phyloP scores from a whole-genome alignment of 2,329 filamentous ascomycete species.

The Aureobasidium vineae region DNA sequence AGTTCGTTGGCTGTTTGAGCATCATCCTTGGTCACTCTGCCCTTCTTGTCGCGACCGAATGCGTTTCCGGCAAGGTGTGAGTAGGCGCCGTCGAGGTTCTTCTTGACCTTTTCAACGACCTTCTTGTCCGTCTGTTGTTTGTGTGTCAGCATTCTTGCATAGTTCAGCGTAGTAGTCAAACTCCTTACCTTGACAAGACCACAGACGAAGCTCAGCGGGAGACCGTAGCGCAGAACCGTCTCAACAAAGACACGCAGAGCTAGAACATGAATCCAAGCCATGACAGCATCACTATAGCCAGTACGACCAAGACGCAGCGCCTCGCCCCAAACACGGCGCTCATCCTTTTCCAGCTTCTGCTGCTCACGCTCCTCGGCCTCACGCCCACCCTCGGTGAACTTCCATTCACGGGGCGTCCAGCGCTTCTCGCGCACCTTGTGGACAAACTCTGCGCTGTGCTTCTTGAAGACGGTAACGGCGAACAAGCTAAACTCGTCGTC shows the following conservation, averaged over 20 bases:
- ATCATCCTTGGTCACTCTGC: slow-evolving; percentile 87
- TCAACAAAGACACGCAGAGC: slow-evolving; percentile 94
- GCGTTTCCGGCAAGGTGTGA: slow-evolving; percentile 94
- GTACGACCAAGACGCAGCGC: slow-evolving; percentile 81
- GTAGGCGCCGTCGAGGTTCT: slow-evolving; percentile 72
- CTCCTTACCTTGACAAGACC: slow-evolving; percentile 74
- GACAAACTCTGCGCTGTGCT: slow-evolving; percentile 79
- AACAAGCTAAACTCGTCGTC: slow-evolving; percentile 91
- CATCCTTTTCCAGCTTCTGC: slow-evolving; percentile 75
- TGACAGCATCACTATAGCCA: slow-evolving; percentile 94
- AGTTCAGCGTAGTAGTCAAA: background rate
- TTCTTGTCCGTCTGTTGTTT: slow-evolving; percentile 74
- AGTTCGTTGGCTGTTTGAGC: slow-evolving; percentile 75
- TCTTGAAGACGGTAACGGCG: slow-evolving; percentile 91
- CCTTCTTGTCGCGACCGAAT: slow-evolving; percentile 90
- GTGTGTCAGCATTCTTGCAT: slow-evolving; percentile 8
- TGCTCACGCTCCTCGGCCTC: slow-evolving; percentile 89
- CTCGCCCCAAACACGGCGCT: slow-evolving; percentile 90
- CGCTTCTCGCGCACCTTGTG: slow-evolving; percentile 90
- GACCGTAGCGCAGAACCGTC: slow-evolving; percentile 91
- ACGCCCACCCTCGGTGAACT: slow-evolving; percentile 82
- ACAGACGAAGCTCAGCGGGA: slow-evolving; percentile 86
- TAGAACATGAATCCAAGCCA: slow-evolving; percentile 93
- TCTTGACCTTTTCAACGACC: slow-evolving; percentile 67
- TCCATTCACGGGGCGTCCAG: slow-evolving; percentile 94